A percentile compares a stretch with the other conserved stretches of the same genome.
These are phyloP conservation scores for Globisporangium ultimum DNA, from an alignment of 352 stramenopile species.

Conservation along the genomic window DNA sequence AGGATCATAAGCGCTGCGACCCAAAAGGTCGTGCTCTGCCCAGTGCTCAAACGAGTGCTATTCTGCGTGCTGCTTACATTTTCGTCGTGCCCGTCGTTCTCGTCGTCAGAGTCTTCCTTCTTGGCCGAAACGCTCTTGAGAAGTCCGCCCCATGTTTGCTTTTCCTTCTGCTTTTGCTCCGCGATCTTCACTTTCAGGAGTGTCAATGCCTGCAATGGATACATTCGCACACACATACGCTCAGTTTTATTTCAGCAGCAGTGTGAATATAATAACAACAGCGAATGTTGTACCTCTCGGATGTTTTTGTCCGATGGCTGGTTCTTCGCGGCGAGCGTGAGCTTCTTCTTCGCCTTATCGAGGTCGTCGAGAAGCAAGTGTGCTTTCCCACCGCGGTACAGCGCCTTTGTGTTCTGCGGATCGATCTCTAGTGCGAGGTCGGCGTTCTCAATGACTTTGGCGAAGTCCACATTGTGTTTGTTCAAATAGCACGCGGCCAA, in stretches of 20 bases:
- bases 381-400: constrained; percentile 73
- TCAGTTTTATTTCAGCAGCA: too few species aligned
- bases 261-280: too few species aligned
- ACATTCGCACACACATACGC: not conserved
- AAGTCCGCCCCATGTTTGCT: constrained; percentile 66
- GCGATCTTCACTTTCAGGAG: constrained; percentile 39
- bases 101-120: constrained; percentile 17
- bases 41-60: constrained; percentile 9
- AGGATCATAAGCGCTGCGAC: constrained; percentile 37
- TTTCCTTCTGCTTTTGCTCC: constrained; percentile 60
- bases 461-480: constrained; percentile 25
- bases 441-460: constrained; percentile 64
- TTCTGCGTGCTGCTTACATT: not conserved
- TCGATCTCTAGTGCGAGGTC: constrained; percentile 70
- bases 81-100: constrained; percentile 8
- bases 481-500: constrained; percentile 71
- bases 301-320: constrained; percentile 73
- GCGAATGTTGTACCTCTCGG: constrained; percentile 32
- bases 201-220: constrained; percentile 29
- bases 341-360: constrained; percentile 49
- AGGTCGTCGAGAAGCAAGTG: constrained; percentile 56
- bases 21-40: constrained; percentile 26
- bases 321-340: constrained; percentile 57
- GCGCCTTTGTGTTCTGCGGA: constrained; percentile 75
- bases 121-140: constrained; percentile 19